phyloP scores from a whole-genome alignment of 495 filamentous ascomycete genomes.

The Durotheca rogersii region DNA sequence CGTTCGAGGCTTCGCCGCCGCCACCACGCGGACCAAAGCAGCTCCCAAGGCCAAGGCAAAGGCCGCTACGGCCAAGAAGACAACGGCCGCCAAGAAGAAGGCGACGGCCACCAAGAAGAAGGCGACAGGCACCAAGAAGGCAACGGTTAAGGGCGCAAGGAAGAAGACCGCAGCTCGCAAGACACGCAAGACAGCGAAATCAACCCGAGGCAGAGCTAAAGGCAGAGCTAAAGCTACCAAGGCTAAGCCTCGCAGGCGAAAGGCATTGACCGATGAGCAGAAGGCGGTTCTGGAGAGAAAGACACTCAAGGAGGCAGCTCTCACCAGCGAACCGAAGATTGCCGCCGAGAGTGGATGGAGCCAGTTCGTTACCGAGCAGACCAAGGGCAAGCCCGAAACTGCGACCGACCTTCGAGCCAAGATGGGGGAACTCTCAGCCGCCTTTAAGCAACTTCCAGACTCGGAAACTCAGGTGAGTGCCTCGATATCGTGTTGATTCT shows the following conservation, averaged over 20 bases:
- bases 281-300: slow-evolving; percentile 20
- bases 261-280: slow-evolving; percentile 27
- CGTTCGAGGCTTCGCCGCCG: slow-evolving; percentile 34
- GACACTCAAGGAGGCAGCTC: slow-evolving; percentile 29
- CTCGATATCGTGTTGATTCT: neutral
- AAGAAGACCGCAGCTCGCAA: slow-evolving; percentile 13
- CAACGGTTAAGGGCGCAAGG: slow-evolving; percentile 25
- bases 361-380: slow-evolving; percentile 21
- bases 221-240: slow-evolving; percentile 22
- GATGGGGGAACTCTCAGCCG: slow-evolving; percentile 7
- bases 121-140: slow-evolving; percentile 20
- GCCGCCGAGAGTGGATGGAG: slow-evolving; percentile 21
- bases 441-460: slow-evolving; percentile 33
- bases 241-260: slow-evolving; percentile 12
- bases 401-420: neutral
- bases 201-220: too few relatives aligned
- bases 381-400: neutral
- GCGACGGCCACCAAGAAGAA: slow-evolving; percentile 21
- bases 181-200: too few relatives aligned
- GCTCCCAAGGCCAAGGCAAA: slow-evolving; percentile 11
- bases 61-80: slow-evolving; percentile 18
- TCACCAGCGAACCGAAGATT: slow-evolving; percentile 28
- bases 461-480: slow-evolving; percentile 37
- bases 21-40: slow-evolving; percentile 18
- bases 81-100: slow-evolving; percentile 18